These are phyloP conservation scores for Geoglossum cookeanum DNA, from an alignment of 2,329 filamentous ascomycete species.

Conservation along the genomic window DNA sequence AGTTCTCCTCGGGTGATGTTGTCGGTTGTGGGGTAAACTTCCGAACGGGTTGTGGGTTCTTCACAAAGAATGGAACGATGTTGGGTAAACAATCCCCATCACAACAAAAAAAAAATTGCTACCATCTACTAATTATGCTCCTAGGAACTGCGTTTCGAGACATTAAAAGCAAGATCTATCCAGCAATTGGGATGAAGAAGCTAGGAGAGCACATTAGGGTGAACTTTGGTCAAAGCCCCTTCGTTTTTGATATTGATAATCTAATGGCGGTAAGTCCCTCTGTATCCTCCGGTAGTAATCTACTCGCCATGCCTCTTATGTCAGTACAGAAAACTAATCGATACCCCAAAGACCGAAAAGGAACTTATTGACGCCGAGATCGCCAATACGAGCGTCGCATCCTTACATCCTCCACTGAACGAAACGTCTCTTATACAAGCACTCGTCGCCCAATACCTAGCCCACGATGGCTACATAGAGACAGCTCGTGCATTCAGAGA, in stretches of 20 bases:
- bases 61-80: slow-evolving; percentile 43
- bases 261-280: slow-evolving; percentile 50
- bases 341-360: slow-evolving; percentile 36
- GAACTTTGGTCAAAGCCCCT: slow-evolving; percentile 52
- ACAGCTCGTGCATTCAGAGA: slow-evolving; percentile 74
- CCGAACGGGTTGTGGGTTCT: slow-evolving; percentile 39
- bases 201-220: slow-evolving; percentile 36
- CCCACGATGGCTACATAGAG: slow-evolving; percentile 89
- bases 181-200: slow-evolving; percentile 47
- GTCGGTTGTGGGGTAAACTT: slow-evolving; percentile 49
- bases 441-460: slow-evolving; percentile 71
- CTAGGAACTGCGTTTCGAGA: slow-evolving; percentile 53
- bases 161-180: slow-evolving; percentile 28
- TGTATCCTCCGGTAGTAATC: not conserved
- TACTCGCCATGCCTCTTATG: not conserved
- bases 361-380: slow-evolving; percentile 42
- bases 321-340: not conserved
- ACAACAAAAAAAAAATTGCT: not conserved
- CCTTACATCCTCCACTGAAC: slow-evolving; percentile 41
- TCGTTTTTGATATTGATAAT: slow-evolving; percentile 78
- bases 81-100: slow-evolving; percentile 25
- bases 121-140: not conserved
- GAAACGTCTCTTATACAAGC: slow-evolving; percentile 69
- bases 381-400: slow-evolving; percentile 34
- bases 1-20: slow-evolving; percentile 38